Conservation (phyloP, 352 stramenopile species). For the Globisporangium rhizosaccharum region DNA sequence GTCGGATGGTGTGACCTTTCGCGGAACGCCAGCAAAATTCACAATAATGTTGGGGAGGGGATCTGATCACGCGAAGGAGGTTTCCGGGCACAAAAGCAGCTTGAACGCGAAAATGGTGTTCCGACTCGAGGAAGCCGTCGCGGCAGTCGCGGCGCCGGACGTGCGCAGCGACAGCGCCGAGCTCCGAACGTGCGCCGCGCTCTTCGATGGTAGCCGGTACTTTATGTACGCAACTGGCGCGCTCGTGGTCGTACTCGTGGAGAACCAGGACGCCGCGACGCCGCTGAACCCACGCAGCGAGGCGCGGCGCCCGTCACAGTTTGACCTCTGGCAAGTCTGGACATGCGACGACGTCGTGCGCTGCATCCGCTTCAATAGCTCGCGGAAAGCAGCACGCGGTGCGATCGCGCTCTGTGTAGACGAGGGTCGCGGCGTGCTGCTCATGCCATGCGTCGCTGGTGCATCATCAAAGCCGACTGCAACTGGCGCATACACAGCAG, state of each 20-base stretch:
- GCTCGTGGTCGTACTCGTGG: slow-evolving; percentile 57
- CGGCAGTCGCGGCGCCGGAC: slow-evolving; percentile 38
- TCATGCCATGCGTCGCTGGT: slow-evolving; percentile 29
- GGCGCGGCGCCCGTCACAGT: slow-evolving; percentile 27
- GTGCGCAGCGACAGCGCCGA: slow-evolving; percentile 4
- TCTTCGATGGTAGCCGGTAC: slow-evolving; percentile 53
- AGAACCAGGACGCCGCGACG: slow-evolving; percentile 20
- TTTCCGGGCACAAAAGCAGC: neutral
- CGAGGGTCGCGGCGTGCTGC: slow-evolving; percentile 54
- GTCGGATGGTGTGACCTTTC: neutral
- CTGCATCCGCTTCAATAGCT: slow-evolving; percentile 56
- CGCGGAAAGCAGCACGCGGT: slow-evolving; percentile 40
- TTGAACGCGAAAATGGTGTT: slow-evolving; percentile 9
- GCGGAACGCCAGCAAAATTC: too few species aligned
- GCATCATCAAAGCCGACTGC: slow-evolving; percentile 18
- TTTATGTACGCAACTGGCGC: slow-evolving; percentile 51
- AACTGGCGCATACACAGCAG: neutral
- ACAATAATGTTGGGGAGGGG: too few species aligned
- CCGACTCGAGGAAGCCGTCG: slow-evolving; percentile 20
- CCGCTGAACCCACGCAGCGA: slow-evolving; percentile 16
- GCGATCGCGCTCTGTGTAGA: slow-evolving; percentile 58
- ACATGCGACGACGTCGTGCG: slow-evolving; percentile 32
- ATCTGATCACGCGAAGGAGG: too few species aligned
- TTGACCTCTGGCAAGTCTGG: slow-evolving; percentile 73
- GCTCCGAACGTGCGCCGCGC: slow-evolving; percentile 28